Base-by-base conservation (phyloP, 2,329 filamentous ascomycete genomes). In the Iodosphaeria phyllophila region DNA sequence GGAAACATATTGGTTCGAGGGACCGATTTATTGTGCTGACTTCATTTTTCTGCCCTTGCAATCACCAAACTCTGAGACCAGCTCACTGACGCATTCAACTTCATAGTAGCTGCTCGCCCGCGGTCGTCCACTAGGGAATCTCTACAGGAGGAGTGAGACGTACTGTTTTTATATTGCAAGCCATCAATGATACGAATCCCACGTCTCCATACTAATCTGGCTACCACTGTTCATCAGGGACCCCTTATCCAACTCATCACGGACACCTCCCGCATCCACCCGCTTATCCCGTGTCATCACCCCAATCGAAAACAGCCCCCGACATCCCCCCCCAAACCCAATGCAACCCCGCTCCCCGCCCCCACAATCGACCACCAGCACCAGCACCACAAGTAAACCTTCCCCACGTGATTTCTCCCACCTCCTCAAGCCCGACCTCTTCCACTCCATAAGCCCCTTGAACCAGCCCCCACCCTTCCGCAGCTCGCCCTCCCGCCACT, bases 341-440 rank as follows among this genome's bases (percentile, higher is more conserved):
- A n/a, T n/a, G n/a, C n/a, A 39, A 22, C 30, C 32, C 7, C 39
- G 41, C 24, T 28, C 35, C 0, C 30, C 36, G 2, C 29, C 33
- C 23, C 28, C 36, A 8, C 35, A 35, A 29, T 28, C 38, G 27
- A 34, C 35, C 9, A 23, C 29, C 32, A 2, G 27, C 27, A 4
- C 32, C 35, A 5, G 30, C 37, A 2, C 27, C 36, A 18, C 40
- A 40, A 29, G 41, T 28, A 32, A 43, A 37, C 28, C 38, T 50
- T 8, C 56, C n/a, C 47, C 55, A 18, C 76, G 78, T 39, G 75
- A 92, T 52, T 77, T 92, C 36, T 69, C 73, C 11, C 86, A 76
- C 45, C 69, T 93, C 22, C 64, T 89, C 8, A 68, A 74, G 12
- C 73, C 79, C 3, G 69, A 80, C 34, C 74, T 84, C 28, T 93